Conservation (phyloP, 176 grass and related monocot species). For the Ananas comosus region DNA sequence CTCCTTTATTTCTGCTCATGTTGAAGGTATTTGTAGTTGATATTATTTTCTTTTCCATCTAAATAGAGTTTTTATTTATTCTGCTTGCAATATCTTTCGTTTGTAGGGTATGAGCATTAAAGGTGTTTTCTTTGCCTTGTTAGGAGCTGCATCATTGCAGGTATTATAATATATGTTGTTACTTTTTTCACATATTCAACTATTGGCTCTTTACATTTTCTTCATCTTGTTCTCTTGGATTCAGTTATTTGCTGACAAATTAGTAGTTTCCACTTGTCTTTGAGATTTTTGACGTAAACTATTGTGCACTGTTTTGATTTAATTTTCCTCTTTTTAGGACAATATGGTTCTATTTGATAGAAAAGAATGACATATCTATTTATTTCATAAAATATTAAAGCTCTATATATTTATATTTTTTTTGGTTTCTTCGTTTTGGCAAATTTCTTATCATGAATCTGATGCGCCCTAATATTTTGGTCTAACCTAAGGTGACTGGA, state of each 20-base stretch:
- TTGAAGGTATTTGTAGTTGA: constrained; percentile 44
- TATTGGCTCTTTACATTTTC: not conserved
- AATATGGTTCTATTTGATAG: no score
- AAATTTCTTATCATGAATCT: no score
- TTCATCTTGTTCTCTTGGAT: no score
- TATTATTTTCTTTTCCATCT: constrained; percentile 18
- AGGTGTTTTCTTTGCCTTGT: constrained; percentile 58
- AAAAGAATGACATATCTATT: no score
- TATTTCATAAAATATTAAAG: no score
- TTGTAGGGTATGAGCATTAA: constrained; percentile 64
- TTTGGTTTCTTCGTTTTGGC: no score
- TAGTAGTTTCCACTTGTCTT: not conserved
- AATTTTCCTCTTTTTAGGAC: no score
- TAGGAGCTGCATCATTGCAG: constrained; percentile 67
- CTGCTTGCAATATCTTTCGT: constrained; percentile 13
- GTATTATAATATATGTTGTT: constrained; percentile 15
- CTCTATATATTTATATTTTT: no score
- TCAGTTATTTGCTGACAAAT: no score
- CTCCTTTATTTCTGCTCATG: constrained; percentile 84
- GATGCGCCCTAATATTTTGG: no score
- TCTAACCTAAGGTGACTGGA: no score
- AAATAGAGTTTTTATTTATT: constrained; percentile 3
- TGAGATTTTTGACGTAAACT: not conserved
- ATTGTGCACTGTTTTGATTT: no score
- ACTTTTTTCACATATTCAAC: not conserved